Evolutionary conservation across 306 rosid genomes (phyloP).

Genomic region (Rubus parviflorus): DNA sequence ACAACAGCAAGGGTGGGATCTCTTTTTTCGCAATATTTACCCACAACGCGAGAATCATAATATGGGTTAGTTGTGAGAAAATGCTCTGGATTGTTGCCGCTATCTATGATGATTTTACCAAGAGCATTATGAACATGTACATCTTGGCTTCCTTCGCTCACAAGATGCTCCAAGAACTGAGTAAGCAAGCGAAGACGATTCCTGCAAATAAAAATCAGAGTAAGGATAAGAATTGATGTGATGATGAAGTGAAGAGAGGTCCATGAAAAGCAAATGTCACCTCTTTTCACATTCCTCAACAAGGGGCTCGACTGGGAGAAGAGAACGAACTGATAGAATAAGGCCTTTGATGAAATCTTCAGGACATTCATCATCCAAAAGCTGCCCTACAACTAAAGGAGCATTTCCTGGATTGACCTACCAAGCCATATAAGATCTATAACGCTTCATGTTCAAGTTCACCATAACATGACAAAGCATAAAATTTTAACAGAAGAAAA

Average conservation of each 20-base stretch:
- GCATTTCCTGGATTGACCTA: constrained; percentile 99
- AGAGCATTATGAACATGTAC: constrained; percentile 97
- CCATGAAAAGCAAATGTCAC: constrained; percentile 34
- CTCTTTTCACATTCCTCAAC: constrained; percentile 97
- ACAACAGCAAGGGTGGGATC: constrained; percentile 98
- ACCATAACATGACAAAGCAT: not conserved
- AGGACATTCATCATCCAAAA: constrained; percentile 97
- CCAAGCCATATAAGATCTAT: constrained; percentile 22
- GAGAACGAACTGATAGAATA: constrained; percentile 94
- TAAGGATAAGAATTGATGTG: constrained; percentile 26
- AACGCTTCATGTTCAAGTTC: not conserved
- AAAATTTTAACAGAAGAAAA: not conserved
- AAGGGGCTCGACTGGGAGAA: constrained; percentile 95
- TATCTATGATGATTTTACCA: constrained; percentile 96
- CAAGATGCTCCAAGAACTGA: constrained; percentile 97
- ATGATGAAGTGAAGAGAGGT: constrained; percentile 4
- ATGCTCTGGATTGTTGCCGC: constrained; percentile 97
- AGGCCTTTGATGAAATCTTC: constrained; percentile 98
- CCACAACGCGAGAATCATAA: constrained; percentile 98
- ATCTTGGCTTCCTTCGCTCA: constrained; percentile 99
- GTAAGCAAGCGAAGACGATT: constrained; percentile 91
- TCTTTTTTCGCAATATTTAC: constrained; percentile 96
- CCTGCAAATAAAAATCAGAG: constrained; percentile 46
- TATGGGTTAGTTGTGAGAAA: constrained; percentile 98
- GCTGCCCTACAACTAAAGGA: constrained; percentile 97